Conservation (phyloP, 345 rosid genomes). For the Bretschneidera sinensis region DNA sequence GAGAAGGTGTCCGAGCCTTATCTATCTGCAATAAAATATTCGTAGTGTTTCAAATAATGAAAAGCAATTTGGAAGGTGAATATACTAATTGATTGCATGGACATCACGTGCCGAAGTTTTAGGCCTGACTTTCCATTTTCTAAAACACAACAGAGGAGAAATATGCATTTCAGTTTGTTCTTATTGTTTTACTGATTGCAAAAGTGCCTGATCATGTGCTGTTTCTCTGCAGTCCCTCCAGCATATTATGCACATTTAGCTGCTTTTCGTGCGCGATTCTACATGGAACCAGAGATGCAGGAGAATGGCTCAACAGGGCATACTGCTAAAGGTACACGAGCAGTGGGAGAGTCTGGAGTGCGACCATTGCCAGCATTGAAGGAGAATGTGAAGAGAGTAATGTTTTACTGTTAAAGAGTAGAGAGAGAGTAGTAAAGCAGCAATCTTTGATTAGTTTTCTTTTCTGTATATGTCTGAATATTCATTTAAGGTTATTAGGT, state of each 20-base stretch:
- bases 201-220: background rate
- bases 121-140: too few relatives aligned
- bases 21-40: background rate
- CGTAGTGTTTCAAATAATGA: background rate
- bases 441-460: background rate
- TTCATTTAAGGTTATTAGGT: slow-evolving; percentile 9
- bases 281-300: slow-evolving; percentile 87
- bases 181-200: background rate
- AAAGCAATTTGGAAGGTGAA: too few relatives aligned
- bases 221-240: slow-evolving; percentile 69
- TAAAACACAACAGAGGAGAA: too few relatives aligned
- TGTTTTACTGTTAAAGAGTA: slow-evolving; percentile 75
- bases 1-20: too few relatives aligned
- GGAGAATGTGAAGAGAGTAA: slow-evolving; percentile 96
- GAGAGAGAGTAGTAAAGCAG: background rate
- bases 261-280: slow-evolving; percentile 94
- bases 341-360: slow-evolving; percentile 51
- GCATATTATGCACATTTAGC: slow-evolving; percentile 98
- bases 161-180: too few relatives aligned
- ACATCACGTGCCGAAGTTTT: too few relatives aligned
- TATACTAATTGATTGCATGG: too few relatives aligned
- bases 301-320: slow-evolving; percentile 60
- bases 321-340: slow-evolving; percentile 32
- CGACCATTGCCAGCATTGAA: slow-evolving; percentile 91
- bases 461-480: slow-evolving; percentile 25